Percentiles rank a stretch among this genome's conserved stretches.
These are phyloP conservation scores for Rhizopogon roseolus DNA, from an alignment of 768 basidiomycete genomes.

Conservation along the genomic window DNA sequence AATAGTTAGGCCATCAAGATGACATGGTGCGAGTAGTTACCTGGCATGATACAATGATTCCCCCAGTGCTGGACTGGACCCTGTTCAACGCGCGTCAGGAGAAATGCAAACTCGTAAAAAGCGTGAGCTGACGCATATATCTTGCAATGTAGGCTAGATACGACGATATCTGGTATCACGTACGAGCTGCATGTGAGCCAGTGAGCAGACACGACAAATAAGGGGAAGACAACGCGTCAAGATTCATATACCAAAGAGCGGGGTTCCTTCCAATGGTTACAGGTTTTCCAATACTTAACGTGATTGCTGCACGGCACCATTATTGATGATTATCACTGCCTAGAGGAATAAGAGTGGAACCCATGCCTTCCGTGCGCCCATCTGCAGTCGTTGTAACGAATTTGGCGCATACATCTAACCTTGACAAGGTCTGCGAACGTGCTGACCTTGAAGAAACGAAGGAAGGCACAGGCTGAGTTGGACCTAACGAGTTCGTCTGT, in stretches of 20 bases:
- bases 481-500: conserved; percentile 2
- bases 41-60: conserved; percentile 75
- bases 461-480: conserved; percentile 26
- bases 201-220: background rate
- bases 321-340: background rate
- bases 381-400: conserved; percentile 51
- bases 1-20: background rate
- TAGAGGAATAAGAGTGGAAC: background rate
- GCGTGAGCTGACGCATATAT: conserved; percentile 61
- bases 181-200: conserved; percentile 39
- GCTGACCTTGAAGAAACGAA: conserved; percentile 10
- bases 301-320: conserved; percentile 39
- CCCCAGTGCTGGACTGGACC: conserved; percentile 65
- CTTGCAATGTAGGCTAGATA: conserved; percentile 74
- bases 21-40: conserved; percentile 28
- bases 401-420: conserved; percentile 62
- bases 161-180: conserved; percentile 53
- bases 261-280: conserved; percentile 69
- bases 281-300: conserved; percentile 58
- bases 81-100: conserved; percentile 28
- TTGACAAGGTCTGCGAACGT: conserved; percentile 7
- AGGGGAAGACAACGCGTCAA: background rate
- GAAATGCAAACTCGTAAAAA: background rate
- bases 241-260: conserved; percentile 47
- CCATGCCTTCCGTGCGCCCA: conserved; percentile 63